These are phyloP conservation scores for Iris pallida DNA, from an alignment of 116 monocot genomes.

Conservation along the genomic window DNA sequence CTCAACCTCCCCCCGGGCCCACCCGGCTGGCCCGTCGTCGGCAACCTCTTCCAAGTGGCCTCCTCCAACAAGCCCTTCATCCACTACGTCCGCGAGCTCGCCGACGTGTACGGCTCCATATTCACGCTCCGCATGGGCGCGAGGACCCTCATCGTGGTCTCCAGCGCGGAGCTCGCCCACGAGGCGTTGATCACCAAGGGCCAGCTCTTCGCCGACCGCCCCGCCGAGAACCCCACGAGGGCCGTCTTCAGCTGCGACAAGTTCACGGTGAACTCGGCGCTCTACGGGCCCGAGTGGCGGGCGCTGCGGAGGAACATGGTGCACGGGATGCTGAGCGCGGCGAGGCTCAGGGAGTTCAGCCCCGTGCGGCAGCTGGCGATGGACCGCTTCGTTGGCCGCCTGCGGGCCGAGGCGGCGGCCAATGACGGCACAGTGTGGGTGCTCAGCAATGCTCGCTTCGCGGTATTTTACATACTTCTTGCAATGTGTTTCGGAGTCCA, in stretches of 20 bases:
- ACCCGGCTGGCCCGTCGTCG: constrained; percentile 32
- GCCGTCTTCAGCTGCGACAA: constrained; percentile 19
- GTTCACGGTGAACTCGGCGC: constrained; percentile 31
- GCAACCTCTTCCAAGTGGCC: constrained; percentile 77
- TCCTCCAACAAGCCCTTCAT: constrained; percentile 63
- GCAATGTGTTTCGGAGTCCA: constrained; percentile 40
- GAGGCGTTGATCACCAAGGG: constrained; percentile 12
- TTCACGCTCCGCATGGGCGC: constrained; percentile 11
- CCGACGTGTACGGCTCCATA: constrained; percentile 38
- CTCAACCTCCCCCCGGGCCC: constrained; percentile 18
- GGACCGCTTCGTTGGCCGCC: constrained; percentile 34
- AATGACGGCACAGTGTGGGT: constrained; percentile 30
- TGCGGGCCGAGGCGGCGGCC: constrained; percentile 29
- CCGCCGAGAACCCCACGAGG: constrained; percentile 6
- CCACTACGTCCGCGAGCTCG: constrained; percentile 60
- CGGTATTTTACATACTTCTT: constrained; percentile 35
- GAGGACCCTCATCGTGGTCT: constrained; percentile 9
- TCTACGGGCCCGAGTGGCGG: constrained; percentile 41
- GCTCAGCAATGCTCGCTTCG: constrained; percentile 31
- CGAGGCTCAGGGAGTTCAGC: constrained; percentile 25
- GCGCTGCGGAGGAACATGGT: constrained; percentile 44
- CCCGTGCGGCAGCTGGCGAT: constrained; percentile 12
- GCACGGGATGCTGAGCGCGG: constrained; percentile 30
- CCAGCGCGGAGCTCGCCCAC: constrained; percentile 7
- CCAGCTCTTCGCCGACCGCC: constrained; percentile 5